Evolutionary conservation across 345 rosid genomes (phyloP).

Genomic region (Anastatica hierochuntica): DNA sequence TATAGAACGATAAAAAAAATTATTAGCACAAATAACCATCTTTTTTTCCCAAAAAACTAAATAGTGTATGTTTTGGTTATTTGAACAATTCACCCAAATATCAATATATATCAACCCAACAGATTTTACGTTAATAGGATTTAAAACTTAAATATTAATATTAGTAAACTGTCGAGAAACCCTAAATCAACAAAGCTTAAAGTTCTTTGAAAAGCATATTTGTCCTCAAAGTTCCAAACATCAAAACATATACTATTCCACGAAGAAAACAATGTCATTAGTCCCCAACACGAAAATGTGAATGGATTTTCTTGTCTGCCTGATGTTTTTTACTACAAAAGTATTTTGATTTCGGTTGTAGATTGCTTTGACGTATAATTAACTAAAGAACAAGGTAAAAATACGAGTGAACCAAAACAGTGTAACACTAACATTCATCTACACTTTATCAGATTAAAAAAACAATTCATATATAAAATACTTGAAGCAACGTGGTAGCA

Average conservation of each 20-base stretch:
- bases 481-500: conserved; percentile 8
- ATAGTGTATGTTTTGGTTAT: too few species aligned
- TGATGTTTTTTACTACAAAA: neutral
- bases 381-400: neutral
- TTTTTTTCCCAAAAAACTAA: too few species aligned
- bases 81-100: too few species aligned
- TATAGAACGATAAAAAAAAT: too few species aligned
- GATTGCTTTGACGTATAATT: neutral
- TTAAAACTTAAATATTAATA: neutral
- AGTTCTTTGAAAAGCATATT: conserved; percentile 5
- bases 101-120: too few species aligned
- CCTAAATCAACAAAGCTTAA: conserved; percentile 6
- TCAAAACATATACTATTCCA: conserved; percentile 18
- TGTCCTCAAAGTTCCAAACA: conserved; percentile 28
- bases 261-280: conserved; percentile 13
- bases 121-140: too few species aligned
- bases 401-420: neutral
- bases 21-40: too few species aligned
- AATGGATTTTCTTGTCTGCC: conserved; percentile 10
- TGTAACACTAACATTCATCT: neutral
- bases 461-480: neutral
- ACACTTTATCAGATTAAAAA: too few species aligned
- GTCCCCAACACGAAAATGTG: conserved; percentile 21
- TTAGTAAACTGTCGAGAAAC: neutral
- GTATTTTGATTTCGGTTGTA: neutral